phyloP scores from a whole-genome alignment of 2,329 filamentous ascomycete species.

The Anthostomella pinea region DNA sequence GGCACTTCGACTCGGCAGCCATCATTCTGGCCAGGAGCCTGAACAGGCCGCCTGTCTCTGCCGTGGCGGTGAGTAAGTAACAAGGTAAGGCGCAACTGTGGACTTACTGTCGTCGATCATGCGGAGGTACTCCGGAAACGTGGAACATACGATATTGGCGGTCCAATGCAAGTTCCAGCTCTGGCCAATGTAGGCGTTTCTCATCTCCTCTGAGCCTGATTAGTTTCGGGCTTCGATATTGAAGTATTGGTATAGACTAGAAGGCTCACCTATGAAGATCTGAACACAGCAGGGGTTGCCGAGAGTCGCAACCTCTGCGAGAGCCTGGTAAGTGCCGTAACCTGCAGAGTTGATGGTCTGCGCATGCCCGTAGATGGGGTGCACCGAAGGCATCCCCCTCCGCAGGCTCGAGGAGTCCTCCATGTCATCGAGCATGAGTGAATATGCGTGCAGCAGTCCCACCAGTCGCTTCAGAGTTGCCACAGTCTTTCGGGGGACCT shows the following conservation, averaged over 20 bases:
- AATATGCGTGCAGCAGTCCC: constrained; percentile 29
- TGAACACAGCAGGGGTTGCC: too few relatives aligned
- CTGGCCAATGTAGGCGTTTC: constrained; percentile 8
- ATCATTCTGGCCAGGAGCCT: constrained; percentile 9
- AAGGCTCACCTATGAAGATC: too few relatives aligned
- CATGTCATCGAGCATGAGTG: constrained; percentile 39
- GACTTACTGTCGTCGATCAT: constrained; percentile 10
- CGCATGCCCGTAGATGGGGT: constrained; percentile 34
- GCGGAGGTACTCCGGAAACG: constrained; percentile 7
- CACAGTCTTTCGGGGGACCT: constrained; percentile 19
- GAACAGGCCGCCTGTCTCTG: constrained; percentile 10
- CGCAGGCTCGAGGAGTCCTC: constrained; percentile 35
- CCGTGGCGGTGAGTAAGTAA: not conserved
- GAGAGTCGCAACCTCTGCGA: constrained; percentile 10
- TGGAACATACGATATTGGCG: constrained; percentile 5
- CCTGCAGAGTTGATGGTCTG: constrained; percentile 38
- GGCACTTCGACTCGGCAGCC: constrained; percentile 4
- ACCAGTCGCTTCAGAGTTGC: constrained; percentile 26
- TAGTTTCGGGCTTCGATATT: too few relatives aligned
- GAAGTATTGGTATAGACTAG: too few relatives aligned
- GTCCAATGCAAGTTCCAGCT: constrained; percentile 10
- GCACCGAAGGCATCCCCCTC: constrained; percentile 34
- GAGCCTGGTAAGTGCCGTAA: constrained; percentile 28
- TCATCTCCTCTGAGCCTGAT: constrained; percentile 9
- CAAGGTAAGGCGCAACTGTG: not conserved